Conservation (phyloP, 2,329 filamentous ascomycete species). For the Fusarium euwallaceae region DNA sequence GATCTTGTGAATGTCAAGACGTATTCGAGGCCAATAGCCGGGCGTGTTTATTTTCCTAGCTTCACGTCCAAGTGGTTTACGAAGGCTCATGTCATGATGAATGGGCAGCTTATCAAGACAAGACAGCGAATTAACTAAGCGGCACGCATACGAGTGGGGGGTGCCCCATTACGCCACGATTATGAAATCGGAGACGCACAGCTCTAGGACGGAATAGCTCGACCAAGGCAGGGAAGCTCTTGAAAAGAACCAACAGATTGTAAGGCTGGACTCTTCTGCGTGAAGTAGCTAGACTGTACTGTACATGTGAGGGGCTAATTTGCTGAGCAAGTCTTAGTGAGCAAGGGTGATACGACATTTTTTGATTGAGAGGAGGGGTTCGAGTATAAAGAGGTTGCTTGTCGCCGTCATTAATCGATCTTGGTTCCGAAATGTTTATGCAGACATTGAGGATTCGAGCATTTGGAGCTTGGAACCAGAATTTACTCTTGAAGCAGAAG, state of each 20-base stretch:
- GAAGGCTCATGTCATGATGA: slow-evolving; percentile 33
- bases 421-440: slow-evolving; percentile 33
- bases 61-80: slow-evolving; percentile 4
- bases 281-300: slow-evolving; percentile 9
- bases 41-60: background rate
- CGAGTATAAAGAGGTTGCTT: slow-evolving; percentile 40
- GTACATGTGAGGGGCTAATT: slow-evolving; percentile 33
- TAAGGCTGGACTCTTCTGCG: background rate
- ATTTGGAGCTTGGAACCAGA: slow-evolving; percentile 29
- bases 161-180: slow-evolving; percentile 44
- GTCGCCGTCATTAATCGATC: slow-evolving; percentile 32
- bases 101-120: slow-evolving; percentile 39
- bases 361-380: slow-evolving; percentile 13
- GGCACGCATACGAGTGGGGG: slow-evolving; percentile 41
- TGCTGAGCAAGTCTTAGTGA: slow-evolving; percentile 46
- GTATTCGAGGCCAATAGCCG: background rate
- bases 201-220: slow-evolving; percentile 21
- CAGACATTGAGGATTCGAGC: slow-evolving; percentile 37
- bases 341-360: slow-evolving; percentile 29
- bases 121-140: slow-evolving; percentile 33
- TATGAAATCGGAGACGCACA: slow-evolving; percentile 36
- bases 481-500: slow-evolving; percentile 11
- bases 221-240: slow-evolving; percentile 11
- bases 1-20: background rate
- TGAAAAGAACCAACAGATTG: slow-evolving; percentile 10